These are phyloP conservation scores for Hymenoscyphus infarciens DNA, from an alignment of 2,329 filamentous ascomycete species.

Conservation along the genomic window DNA sequence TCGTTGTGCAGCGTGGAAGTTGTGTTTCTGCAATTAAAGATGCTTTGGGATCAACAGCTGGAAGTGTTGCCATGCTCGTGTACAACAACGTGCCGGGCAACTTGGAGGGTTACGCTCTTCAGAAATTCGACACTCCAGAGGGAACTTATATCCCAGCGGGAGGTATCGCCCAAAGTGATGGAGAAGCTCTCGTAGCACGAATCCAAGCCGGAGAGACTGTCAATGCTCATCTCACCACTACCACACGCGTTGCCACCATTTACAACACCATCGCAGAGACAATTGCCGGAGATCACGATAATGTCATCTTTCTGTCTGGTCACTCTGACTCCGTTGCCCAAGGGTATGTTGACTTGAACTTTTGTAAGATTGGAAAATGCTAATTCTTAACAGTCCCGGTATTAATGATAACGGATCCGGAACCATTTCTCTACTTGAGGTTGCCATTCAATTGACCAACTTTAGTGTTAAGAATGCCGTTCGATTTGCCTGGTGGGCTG, in stretches of 20 bases:
- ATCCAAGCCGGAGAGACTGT: constrained; percentile 16
- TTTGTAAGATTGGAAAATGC: too few species aligned
- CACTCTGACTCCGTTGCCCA: constrained; percentile 60
- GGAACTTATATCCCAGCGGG: constrained; percentile 44
- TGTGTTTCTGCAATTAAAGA: constrained; percentile 71
- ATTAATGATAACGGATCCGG: constrained; percentile 39
- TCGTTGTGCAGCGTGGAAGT: constrained; percentile 63
- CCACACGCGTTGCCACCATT: constrained; percentile 4
- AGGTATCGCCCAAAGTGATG: constrained; percentile 43
- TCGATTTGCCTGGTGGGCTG: constrained; percentile 64
- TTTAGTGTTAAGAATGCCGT: constrained; percentile 61
- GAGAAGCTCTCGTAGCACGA: constrained; percentile 17
- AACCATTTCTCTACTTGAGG: constrained; percentile 50
- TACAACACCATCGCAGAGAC: constrained; percentile 61
- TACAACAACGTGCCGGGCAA: constrained; percentile 63
- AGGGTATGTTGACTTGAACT: constrained; percentile 35
- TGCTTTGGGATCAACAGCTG: constrained; percentile 60
- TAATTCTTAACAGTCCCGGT: constrained; percentile 35
- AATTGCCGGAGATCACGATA: constrained; percentile 52
- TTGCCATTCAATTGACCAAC: constrained; percentile 54
- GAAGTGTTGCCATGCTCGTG: constrained; percentile 66
- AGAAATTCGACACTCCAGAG: constrained; percentile 50
- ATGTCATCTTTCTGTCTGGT: constrained; percentile 61
- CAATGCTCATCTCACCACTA: constrained; percentile 15
- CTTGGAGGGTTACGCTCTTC: constrained; percentile 22